Conservation (phyloP, 257 asterid species). For the Fraxinus anomala region DNA sequence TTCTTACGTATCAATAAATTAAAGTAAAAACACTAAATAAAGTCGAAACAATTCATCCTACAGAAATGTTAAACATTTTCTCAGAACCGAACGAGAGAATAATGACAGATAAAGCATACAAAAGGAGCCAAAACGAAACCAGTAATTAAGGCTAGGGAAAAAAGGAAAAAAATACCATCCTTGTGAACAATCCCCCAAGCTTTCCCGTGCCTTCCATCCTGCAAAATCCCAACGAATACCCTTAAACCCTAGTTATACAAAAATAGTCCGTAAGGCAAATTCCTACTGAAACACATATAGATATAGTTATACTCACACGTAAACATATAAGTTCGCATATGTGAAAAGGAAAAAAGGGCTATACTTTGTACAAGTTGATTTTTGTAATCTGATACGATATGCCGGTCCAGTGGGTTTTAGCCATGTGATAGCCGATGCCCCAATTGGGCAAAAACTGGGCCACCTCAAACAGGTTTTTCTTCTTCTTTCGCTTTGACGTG, state of each 20-base stretch:
- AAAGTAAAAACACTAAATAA: not conserved
- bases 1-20: not conserved
- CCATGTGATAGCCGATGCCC: slow-evolving; percentile 96
- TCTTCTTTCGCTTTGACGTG: slow-evolving; percentile 62
- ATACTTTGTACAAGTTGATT: slow-evolving; percentile 90
- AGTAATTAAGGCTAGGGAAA: not conserved
- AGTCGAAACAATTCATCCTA: not conserved
- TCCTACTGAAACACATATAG: not conserved
- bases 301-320: not conserved
- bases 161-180: slow-evolving; percentile 49
- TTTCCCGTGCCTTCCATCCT: slow-evolving; percentile 96
- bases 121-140: not conserved
- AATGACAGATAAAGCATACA: not conserved
- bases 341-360: not conserved
- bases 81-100: no score
- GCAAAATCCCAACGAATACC: slow-evolving; percentile 33
- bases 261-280: slow-evolving; percentile 9
- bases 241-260: not conserved
- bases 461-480: slow-evolving; percentile 89
- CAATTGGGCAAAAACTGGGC: slow-evolving; percentile 91
- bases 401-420: slow-evolving; percentile 78
- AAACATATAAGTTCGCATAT: not conserved
- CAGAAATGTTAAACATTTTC: not conserved
- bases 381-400: slow-evolving; percentile 85
- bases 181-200: slow-evolving; percentile 95